A percentile compares a stretch with the other conserved stretches of the same genome.
Evolutionary conservation across 805 yeast genomes (phyloP).

Genomic region (Saccharomycopsis oosterbeekiorum): DNA sequence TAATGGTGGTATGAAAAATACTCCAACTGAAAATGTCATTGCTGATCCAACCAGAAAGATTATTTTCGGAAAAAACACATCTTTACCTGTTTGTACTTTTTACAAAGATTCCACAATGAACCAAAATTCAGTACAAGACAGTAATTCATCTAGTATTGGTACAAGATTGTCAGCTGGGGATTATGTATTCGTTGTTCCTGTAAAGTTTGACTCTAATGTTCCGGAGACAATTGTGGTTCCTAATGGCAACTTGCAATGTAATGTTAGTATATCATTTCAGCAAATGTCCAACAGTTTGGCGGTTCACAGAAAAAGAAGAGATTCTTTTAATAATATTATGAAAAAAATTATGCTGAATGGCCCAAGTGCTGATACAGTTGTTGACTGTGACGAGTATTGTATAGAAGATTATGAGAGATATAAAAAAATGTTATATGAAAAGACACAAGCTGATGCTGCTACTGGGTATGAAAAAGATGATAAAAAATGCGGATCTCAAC

Average conservation of each 20-base stretch:
- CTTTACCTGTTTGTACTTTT: background rate
- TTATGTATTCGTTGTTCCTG: conserved; percentile 58
- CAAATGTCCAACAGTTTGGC: background rate
- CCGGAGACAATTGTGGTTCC: conserved; percentile 53
- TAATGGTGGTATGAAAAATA: background rate
- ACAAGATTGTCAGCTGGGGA: conserved; percentile 42
- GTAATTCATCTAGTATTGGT: background rate
- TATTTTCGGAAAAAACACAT: background rate
- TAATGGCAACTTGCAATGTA: conserved; percentile 39
- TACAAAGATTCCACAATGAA: background rate
- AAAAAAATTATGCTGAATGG: conserved; percentile 7
- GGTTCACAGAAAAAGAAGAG: background rate
- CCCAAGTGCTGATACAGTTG: background rate
- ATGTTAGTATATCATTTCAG: conserved; percentile 17
- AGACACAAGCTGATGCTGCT: background rate
- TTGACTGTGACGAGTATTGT: background rate
- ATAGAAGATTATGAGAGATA: background rate
- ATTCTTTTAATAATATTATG: conserved; percentile 12
- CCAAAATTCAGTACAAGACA: background rate
- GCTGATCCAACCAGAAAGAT: background rate
- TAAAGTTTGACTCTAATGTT: conserved; percentile 47
- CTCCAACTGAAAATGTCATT: background rate
- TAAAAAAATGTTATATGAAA: background rate
- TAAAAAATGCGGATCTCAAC: conserved; percentile 4
- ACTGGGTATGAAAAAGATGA: background rate